Evolutionary conservation across 2,329 filamentous ascomycete species (phyloP).

Genomic region (Neonectria ditissima): DNA sequence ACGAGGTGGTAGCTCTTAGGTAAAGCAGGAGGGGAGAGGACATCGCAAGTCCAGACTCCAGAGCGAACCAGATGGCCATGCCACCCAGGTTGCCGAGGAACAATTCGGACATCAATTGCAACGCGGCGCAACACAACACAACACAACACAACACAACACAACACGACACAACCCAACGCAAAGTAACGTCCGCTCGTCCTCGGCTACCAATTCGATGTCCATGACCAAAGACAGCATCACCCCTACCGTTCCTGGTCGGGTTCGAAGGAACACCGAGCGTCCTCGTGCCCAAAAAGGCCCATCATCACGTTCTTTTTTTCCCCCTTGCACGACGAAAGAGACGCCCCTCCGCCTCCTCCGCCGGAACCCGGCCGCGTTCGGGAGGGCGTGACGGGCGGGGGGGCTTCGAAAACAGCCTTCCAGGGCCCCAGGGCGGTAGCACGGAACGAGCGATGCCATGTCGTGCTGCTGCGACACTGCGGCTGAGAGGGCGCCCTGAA

Average conservation of each 20-base stretch:
- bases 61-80: slow-evolving; percentile 7
- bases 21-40: slow-evolving; percentile 6
- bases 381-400: neutral
- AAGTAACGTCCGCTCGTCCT: slow-evolving; percentile 26
- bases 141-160: slow-evolving; percentile 7
- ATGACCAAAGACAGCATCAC: neutral
- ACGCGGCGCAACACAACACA: slow-evolving; percentile 13
- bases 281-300: slow-evolving; percentile 18
- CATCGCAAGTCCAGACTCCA: slow-evolving; percentile 4
- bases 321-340: slow-evolving; percentile 19
- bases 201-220: slow-evolving; percentile 21
- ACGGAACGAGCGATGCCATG: slow-evolving; percentile 14
- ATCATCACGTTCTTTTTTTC: slow-evolving; percentile 4
- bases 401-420: slow-evolving; percentile 2
- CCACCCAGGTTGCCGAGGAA: slow-evolving; percentile 10
- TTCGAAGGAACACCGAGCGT: slow-evolving; percentile 10
- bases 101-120: slow-evolving; percentile 13
- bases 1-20: slow-evolving; percentile 15
- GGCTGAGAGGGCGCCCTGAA: slow-evolving; percentile 21
- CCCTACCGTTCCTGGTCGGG: slow-evolving; percentile 5
- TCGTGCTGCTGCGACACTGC: slow-evolving; percentile 24
- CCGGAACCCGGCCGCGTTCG: slow-evolving; percentile 9
- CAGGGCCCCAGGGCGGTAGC: slow-evolving; percentile 7
- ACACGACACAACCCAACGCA: slow-evolving; percentile 13
- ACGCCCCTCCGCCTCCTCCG: slow-evolving; percentile 1